Percentiles rank a stretch among this genome's conserved stretches.
These are phyloP conservation scores for Ceratocystis lukuohia DNA, from an alignment of 2,329 filamentous ascomycete genomes.

Conservation along the genomic window DNA sequence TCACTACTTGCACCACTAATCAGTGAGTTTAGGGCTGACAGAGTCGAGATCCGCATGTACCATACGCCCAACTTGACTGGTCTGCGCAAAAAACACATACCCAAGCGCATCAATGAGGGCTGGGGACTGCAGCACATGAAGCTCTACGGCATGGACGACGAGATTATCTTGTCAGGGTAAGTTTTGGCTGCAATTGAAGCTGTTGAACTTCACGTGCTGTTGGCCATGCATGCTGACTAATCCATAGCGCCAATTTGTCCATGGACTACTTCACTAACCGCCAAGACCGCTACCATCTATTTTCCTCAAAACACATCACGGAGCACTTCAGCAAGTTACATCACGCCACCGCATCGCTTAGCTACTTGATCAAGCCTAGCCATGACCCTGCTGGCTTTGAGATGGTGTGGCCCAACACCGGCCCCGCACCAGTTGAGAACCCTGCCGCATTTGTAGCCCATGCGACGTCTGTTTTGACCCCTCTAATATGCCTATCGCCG, in stretches of 20 bases:
- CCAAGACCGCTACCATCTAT: conserved; percentile 87
- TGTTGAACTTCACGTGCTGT: neutral
- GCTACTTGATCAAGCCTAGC: conserved; percentile 60
- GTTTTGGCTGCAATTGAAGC: conserved; percentile 19
- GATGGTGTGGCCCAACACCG: conserved; percentile 68
- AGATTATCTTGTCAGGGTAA: conserved; percentile 84
- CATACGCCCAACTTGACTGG: conserved; percentile 94
- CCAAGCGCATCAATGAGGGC: conserved; percentile 86
- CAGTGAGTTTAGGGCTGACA: conserved; percentile 64
- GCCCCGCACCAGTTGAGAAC: conserved; percentile 59
- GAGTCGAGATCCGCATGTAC: conserved; percentile 92
- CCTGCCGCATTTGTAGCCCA: conserved; percentile 55
- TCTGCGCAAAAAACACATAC: conserved; percentile 67
- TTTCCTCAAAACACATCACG: conserved; percentile 64
- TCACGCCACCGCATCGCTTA: conserved; percentile 61
- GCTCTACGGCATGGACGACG: conserved; percentile 87
- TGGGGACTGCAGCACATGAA: conserved; percentile 99
- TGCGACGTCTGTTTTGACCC: conserved; percentile 52
- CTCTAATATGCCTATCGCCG: conserved; percentile 43
- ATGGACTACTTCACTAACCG: conserved; percentile 93
- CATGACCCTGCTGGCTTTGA: conserved; percentile 42
- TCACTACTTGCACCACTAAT: conserved; percentile 78
- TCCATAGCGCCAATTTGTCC: conserved; percentile 62
- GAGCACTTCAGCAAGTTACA: conserved; percentile 74
- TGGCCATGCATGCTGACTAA: conserved; percentile 16